Percentiles rank a stretch among this genome's conserved stretches.
These are phyloP conservation scores for Phaffia rhodozyma DNA, from an alignment of 1,284 basidiomycete species.

Conservation along the genomic window DNA sequence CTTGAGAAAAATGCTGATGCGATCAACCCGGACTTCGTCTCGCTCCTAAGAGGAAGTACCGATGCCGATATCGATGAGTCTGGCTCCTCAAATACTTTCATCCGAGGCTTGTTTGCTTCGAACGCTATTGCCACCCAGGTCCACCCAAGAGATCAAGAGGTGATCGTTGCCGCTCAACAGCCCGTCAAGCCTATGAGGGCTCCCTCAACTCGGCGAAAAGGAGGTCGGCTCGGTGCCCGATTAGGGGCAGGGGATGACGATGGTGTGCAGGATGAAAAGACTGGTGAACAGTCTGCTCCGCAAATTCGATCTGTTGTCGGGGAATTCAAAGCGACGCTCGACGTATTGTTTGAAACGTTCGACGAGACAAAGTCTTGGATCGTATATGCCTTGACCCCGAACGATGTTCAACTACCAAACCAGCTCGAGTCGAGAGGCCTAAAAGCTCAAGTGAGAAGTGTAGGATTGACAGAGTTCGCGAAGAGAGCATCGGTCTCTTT, in stretches of 20 bases:
- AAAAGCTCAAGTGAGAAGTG: slow-evolving; percentile 77
- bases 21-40: slow-evolving; percentile 85
- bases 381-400: slow-evolving; percentile 84
- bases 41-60: slow-evolving; percentile 49
- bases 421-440: slow-evolving; percentile 84
- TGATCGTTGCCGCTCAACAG: slow-evolving; percentile 86
- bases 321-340: slow-evolving; percentile 70
- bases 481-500: slow-evolving; percentile 52
- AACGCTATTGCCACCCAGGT: slow-evolving; percentile 80
- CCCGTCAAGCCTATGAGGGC: slow-evolving; percentile 83
- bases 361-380: slow-evolving; percentile 87
- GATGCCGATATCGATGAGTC: slow-evolving; percentile 13
- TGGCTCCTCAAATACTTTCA: slow-evolving; percentile 78
- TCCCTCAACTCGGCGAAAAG: slow-evolving; percentile 70
- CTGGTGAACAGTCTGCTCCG: slow-evolving; percentile 21
- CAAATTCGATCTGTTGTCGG: slow-evolving; percentile 65
- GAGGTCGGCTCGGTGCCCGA: slow-evolving; percentile 42
- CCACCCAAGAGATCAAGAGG: slow-evolving; percentile 83
- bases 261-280: slow-evolving; percentile 28
- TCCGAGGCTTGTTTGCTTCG: slow-evolving; percentile 75
- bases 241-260: slow-evolving; percentile 43
- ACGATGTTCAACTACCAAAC: slow-evolving; percentile 85
- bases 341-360: slow-evolving; percentile 75
- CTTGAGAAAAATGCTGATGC: slow-evolving; percentile 79
- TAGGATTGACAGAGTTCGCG: slow-evolving; percentile 68